Conservation (phyloP, 306 rosid species). For the Gynostemma pentaphyllum region DNA sequence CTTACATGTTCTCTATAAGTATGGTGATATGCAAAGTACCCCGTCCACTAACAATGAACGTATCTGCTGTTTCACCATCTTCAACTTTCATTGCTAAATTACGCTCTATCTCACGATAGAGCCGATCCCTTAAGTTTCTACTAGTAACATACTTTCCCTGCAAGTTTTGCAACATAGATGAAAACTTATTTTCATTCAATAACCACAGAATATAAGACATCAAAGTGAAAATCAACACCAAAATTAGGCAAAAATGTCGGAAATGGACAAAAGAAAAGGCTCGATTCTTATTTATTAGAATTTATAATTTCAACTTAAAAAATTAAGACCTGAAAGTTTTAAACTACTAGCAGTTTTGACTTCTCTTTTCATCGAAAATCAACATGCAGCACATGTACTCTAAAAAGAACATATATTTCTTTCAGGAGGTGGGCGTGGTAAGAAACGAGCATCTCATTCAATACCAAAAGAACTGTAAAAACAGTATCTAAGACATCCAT, state of each 20-base stretch:
- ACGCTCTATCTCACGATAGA: constrained; percentile 86
- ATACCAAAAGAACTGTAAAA: background rate
- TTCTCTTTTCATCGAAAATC: background rate
- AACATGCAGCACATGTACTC: background rate
- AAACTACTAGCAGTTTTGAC: too few species aligned
- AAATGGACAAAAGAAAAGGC: too few species aligned
- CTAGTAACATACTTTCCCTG: constrained; percentile 98
- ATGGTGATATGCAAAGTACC: constrained; percentile 97
- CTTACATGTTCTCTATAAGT: constrained; percentile 96
- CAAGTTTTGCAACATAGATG: constrained; percentile 9
- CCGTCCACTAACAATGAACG: constrained; percentile 92
- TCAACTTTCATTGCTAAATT: constrained; percentile 96
- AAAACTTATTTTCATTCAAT: too few species aligned
- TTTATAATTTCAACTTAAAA: too few species aligned
- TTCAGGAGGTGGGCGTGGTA: too few species aligned
- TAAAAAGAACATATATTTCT: background rate
- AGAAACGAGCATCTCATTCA: background rate
- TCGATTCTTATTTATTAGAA: too few species aligned
- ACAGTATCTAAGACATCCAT: background rate
- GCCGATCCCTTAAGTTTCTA: constrained; percentile 92
- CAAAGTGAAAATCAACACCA: too few species aligned
- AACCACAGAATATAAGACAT: too few species aligned
- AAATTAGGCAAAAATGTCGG: too few species aligned
- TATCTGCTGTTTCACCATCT: constrained; percentile 98
- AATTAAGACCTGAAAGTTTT: too few species aligned